These are phyloP conservation scores for Irpex sp. DNA, from an alignment of 1,284 basidiomycete species.

Conservation along the genomic window DNA sequence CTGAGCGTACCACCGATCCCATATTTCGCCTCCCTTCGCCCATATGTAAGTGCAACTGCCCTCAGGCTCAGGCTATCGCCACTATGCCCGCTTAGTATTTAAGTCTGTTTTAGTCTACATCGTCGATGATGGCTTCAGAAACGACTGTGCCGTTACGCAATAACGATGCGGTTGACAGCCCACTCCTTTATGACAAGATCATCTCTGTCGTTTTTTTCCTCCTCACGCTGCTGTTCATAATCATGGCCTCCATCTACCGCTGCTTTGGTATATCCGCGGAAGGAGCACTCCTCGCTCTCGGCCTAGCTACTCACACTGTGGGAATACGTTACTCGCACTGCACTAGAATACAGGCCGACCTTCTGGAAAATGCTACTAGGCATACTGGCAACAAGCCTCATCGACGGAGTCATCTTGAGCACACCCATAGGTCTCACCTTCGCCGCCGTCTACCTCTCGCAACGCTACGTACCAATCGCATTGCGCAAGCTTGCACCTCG, in stretches of 20 bases:
- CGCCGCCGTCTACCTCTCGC: background rate
- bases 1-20: too few relatives aligned
- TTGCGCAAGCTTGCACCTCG: background rate
- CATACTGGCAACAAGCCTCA: background rate
- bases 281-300: background rate
- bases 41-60: too few relatives aligned
- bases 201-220: background rate
- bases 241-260: background rate
- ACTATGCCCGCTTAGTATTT: too few relatives aligned
- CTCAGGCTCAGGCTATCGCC: too few relatives aligned
- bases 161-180: too few relatives aligned
- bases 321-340: background rate
- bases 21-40: too few relatives aligned
- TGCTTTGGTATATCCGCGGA: background rate
- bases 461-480: background rate
- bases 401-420: background rate
- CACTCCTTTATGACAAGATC: background rate
- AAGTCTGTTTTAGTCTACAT: too few relatives aligned
- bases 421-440: background rate
- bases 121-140: too few relatives aligned
- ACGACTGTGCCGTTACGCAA: too few relatives aligned
- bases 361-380: background rate
- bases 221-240: background rate
- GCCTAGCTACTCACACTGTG: background rate
- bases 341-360: background rate